A percentile compares a stretch with the other conserved stretches of the same genome.
phyloP scores from a whole-genome alignment of 2,329 filamentous ascomycete genomes.

The Dryadomyces sulphureus region DNA sequence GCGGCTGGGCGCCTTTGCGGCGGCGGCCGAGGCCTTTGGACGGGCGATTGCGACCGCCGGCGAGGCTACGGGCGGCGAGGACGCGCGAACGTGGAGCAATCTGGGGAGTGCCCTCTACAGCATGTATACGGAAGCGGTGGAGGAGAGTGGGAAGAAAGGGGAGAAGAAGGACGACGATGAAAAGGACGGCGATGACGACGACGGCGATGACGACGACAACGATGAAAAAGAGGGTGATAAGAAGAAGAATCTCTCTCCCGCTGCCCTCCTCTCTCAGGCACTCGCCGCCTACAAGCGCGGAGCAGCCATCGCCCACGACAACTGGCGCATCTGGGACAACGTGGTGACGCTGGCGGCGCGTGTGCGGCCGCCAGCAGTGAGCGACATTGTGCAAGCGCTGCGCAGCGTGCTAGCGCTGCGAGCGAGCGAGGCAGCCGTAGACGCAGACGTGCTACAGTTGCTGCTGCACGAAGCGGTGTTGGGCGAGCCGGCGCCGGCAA shows the following conservation, averaged over 20 bases:
- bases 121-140: constrained; percentile 40
- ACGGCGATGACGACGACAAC: constrained; percentile 6
- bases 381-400: constrained; percentile 63
- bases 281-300: constrained; percentile 78
- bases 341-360: constrained; percentile 76
- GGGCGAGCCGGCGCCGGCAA: constrained; percentile 15
- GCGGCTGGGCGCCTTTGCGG: constrained; percentile 59
- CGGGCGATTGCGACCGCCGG: constrained; percentile 55
- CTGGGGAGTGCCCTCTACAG: constrained; percentile 71
- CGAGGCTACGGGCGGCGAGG: constrained; percentile 58
- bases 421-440: constrained; percentile 63
- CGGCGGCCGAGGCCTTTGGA: constrained; percentile 71
- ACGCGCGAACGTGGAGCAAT: constrained; percentile 91
- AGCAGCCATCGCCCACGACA: constrained; percentile 67
- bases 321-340: constrained; percentile 94
- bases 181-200: constrained; percentile 14
- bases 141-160: constrained; percentile 18
- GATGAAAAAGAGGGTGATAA: constrained; percentile 13
- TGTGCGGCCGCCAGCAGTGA: constrained; percentile 57
- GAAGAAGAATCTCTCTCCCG: constrained; percentile 18
- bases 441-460: constrained; percentile 54
- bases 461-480: constrained; percentile 58
- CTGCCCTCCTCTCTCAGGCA: constrained; percentile 53
- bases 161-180: constrained; percentile 8
- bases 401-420: constrained; percentile 63